A percentile compares a stretch with the other conserved stretches of the same genome.
These are phyloP conservation scores for Pichia sp. DNA, from an alignment of 1,139 yeast genomes.

Conservation along the genomic window DNA sequence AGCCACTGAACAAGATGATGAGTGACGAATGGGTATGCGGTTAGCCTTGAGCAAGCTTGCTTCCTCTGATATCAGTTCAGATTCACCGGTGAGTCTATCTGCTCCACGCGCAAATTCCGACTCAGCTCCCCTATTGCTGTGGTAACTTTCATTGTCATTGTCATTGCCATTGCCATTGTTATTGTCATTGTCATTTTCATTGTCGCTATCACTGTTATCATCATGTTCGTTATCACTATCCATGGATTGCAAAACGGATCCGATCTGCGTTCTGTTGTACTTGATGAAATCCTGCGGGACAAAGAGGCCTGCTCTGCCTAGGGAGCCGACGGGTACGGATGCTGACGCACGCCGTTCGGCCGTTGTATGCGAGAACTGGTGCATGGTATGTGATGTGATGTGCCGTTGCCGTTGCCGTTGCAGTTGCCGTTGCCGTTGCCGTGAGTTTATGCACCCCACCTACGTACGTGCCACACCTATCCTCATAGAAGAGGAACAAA, in stretches of 20 bases:
- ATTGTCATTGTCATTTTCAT: conserved; percentile 6
- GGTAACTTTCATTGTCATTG: no score
- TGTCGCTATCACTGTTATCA: conserved; percentile 7
- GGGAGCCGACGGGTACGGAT: conserved; percentile 40
- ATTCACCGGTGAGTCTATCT: no score
- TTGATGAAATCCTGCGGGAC: conserved; percentile 42
- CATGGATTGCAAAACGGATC: conserved; percentile 13
- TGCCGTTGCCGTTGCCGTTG: no score
- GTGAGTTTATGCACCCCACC: no score
- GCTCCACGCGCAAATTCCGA: no score
- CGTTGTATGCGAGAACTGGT: conserved; percentile 42
- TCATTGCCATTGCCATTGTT: conserved; percentile 6
- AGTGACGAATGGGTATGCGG: conserved; percentile 20
- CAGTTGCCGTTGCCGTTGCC: no score
- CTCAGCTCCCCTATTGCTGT: no score
- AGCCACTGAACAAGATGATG: conserved; percentile 3
- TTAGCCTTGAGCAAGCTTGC: conserved; percentile 23
- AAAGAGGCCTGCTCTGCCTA: conserved; percentile 47
- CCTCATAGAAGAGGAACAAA: no score
- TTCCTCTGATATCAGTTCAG: conserved; percentile 23
- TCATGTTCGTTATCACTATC: conserved; percentile 11
- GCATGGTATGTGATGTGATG: no score
- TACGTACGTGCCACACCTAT: no score
- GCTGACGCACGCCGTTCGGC: conserved; percentile 43
- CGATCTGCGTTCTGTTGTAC: conserved; percentile 13